Percentiles rank a stretch among this genome's conserved stretches.
These are phyloP conservation scores for Russula foetens DNA, from an alignment of 768 basidiomycete genomes.

Conservation along the genomic window DNA sequence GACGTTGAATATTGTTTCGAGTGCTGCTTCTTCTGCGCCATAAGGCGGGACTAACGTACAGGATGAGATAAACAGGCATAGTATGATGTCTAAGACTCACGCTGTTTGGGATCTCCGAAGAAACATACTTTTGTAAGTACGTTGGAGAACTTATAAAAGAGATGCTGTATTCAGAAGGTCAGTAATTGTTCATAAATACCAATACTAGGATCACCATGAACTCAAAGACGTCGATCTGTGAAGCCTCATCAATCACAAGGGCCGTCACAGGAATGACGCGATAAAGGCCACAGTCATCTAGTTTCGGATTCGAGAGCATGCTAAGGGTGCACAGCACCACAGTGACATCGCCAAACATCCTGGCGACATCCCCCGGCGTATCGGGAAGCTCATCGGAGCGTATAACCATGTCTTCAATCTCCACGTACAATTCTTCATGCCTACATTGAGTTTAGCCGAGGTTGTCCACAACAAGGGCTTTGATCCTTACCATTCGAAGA, in stretches of 20 bases:
- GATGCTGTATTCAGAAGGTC: slow-evolving; percentile 27
- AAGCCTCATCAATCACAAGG: slow-evolving; percentile 49
- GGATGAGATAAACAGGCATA: neutral
- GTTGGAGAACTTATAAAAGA: slow-evolving; percentile 35
- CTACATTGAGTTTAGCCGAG: slow-evolving; percentile 23
- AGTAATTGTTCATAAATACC: neutral
- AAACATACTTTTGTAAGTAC: slow-evolving; percentile 39
- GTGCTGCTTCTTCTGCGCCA: slow-evolving; percentile 34
- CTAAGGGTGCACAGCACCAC: slow-evolving; percentile 42
- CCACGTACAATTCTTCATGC: slow-evolving; percentile 43
- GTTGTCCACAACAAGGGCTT: neutral
- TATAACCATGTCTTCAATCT: slow-evolving; percentile 31
- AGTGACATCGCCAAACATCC: slow-evolving; percentile 25
- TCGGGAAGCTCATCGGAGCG: slow-evolving; percentile 34
- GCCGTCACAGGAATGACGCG: slow-evolving; percentile 33
- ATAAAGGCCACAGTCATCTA: slow-evolving; percentile 31
- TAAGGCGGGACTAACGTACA: slow-evolving; percentile 40
- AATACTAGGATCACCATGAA: slow-evolving; percentile 33
- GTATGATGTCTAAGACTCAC: slow-evolving; percentile 25
- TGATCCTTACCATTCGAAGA: slow-evolving; percentile 24
- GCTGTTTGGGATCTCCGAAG: slow-evolving; percentile 47
- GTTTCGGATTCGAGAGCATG: slow-evolving; percentile 40
- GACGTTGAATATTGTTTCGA: slow-evolving; percentile 42
- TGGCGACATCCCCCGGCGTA: slow-evolving; percentile 20
- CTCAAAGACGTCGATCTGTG: slow-evolving; percentile 41